Evolutionary conservation across 805 yeast genomes (phyloP).

Genomic region (Spathaspora arborariae): DNA sequence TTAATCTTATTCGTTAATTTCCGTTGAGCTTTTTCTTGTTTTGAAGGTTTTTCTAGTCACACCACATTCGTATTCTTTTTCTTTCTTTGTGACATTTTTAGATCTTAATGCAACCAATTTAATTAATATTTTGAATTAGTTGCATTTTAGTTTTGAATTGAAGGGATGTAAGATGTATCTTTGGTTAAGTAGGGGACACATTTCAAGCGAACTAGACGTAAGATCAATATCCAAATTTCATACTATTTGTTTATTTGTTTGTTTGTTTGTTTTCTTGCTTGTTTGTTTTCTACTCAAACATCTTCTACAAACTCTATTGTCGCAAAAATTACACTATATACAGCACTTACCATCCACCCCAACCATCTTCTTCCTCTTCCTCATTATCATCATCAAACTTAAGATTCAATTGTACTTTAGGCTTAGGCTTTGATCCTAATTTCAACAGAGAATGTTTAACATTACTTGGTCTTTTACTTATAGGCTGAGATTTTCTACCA

Average conservation of each 20-base stretch:
- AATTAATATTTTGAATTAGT: too few relatives aligned
- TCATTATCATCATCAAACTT: conserved; percentile 18
- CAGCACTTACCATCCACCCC: conserved; percentile 30
- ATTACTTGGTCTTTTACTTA: background rate
- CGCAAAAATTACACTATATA: background rate
- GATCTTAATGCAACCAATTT: background rate
- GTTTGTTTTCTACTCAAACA: too few relatives aligned
- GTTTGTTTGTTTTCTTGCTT: too few relatives aligned
- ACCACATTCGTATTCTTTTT: background rate
- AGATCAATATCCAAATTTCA: too few relatives aligned
- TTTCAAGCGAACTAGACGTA: too few relatives aligned
- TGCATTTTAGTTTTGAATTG: too few relatives aligned
- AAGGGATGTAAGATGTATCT: too few relatives aligned
- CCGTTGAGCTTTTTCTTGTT: too few relatives aligned
- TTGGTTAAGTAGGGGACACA: too few relatives aligned
- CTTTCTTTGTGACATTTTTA: too few relatives aligned
- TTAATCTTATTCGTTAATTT: too few relatives aligned
- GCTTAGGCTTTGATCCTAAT: conserved; percentile 15
- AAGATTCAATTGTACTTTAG: conserved; percentile 21
- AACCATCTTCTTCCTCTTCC: conserved; percentile 27
- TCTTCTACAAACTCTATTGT: background rate
- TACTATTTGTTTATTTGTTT: too few relatives aligned
- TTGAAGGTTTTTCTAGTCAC: background rate
- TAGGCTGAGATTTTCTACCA: background rate
- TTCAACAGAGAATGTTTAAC: conserved; percentile 14